Conservation (phyloP, 2,329 filamentous ascomycete genomes). For the Pestalotiopsis sp. region DNA sequence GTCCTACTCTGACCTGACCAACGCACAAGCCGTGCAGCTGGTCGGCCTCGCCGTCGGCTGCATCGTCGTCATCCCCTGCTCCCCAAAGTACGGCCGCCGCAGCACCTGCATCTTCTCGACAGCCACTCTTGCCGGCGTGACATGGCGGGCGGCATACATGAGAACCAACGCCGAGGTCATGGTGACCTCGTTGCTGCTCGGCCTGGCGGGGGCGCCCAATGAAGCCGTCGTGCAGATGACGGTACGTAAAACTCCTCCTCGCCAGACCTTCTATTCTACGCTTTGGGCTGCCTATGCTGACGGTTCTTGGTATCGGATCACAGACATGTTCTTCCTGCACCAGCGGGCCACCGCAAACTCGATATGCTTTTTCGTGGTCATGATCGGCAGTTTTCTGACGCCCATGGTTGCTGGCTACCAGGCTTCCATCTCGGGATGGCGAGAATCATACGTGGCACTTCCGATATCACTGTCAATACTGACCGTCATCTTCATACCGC, state of each 20-base stretch:
- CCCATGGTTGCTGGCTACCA: slow-evolving; percentile 40
- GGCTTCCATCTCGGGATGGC: slow-evolving; percentile 38
- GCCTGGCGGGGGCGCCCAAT: neutral
- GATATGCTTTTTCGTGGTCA: slow-evolving; percentile 42
- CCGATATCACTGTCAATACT: neutral
- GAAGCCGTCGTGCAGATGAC: neutral
- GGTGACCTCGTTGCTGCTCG: neutral
- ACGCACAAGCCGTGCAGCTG: neutral
- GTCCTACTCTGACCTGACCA: neutral
- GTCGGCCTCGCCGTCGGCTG: neutral
- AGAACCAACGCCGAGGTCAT: neutral
- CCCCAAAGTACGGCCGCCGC: neutral
- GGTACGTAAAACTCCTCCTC: neutral
- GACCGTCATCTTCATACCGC: neutral
- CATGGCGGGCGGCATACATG: neutral
- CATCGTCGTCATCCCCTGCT: neutral
- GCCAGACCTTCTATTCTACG: neutral
- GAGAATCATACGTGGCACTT: slow-evolving; percentile 17
- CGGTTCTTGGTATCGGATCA: slow-evolving; percentile 34
- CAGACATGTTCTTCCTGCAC: slow-evolving; percentile 49
- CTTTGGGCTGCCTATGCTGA: neutral
- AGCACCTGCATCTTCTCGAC: neutral
- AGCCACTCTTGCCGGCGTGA: neutral
- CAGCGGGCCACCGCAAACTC: slow-evolving; percentile 46
- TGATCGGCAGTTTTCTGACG: slow-evolving; percentile 34